Percentiles rank a stretch among this genome's conserved stretches.
Evolutionary conservation across 208 protist species (phyloP).

Genomic region (Willaertia magna): DNA sequence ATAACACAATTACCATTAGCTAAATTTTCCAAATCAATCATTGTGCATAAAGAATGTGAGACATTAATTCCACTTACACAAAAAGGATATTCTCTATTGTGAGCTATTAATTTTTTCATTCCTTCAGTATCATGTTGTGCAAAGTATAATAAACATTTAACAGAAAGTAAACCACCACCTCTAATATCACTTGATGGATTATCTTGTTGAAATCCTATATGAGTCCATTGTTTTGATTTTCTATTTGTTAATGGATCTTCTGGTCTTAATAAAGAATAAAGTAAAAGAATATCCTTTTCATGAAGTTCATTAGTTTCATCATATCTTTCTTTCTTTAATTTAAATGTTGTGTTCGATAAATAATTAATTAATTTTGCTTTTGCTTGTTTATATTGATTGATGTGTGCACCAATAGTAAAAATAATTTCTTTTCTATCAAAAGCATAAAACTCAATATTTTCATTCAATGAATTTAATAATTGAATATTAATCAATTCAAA

Average conservation of each 20-base stretch:
- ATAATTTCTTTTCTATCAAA: neutral
- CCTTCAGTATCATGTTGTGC: conserved; percentile 59
- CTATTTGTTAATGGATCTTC: neutral
- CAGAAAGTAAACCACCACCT: conserved; percentile 54
- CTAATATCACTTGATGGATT: conserved; percentile 69
- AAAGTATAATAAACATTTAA: conserved; percentile 61
- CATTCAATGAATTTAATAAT: neutral
- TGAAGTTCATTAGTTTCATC: neutral
- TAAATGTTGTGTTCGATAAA: neutral
- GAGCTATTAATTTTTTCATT: neutral
- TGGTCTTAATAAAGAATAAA: neutral
- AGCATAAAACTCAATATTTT: neutral
- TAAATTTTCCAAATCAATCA: neutral
- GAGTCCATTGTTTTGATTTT: conserved; percentile 39
- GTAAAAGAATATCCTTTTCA: neutral
- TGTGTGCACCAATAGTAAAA: neutral
- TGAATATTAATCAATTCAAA: neutral
- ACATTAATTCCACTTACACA: conserved; percentile 1
- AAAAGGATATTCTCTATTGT: neutral
- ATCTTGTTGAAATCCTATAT: conserved; percentile 65
- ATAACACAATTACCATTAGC: neutral
- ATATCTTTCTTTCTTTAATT: neutral
- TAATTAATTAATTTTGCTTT: neutral
- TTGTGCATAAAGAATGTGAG: neutral
- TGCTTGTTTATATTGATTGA: neutral